A percentile compares a stretch with the other conserved stretches of the same genome.
Evolutionary conservation across 2,329 filamentous ascomycete species (phyloP).

Genomic region (Xylaria arbuscula): DNA sequence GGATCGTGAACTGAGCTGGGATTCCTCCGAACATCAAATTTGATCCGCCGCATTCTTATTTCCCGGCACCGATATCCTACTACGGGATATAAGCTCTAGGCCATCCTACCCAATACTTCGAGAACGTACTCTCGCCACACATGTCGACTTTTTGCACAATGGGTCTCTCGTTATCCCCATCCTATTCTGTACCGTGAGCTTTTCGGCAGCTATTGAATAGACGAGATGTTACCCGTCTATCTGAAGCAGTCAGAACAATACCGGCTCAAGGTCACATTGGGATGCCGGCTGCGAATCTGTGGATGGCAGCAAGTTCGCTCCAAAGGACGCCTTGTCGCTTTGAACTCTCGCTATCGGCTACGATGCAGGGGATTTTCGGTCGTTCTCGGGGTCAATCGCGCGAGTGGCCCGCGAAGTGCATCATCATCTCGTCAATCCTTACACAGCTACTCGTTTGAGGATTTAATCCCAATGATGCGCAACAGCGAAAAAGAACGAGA

Average conservation of each 20-base stretch:
- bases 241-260: not conserved
- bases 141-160: not conserved
- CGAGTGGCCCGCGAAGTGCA: not conserved
- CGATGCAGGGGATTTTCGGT: not conserved
- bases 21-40: not conserved
- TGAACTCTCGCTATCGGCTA: not conserved
- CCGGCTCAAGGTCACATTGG: not conserved
- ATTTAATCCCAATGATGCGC: too few species aligned
- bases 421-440: too few species aligned
- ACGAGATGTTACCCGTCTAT: not conserved
- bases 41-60: not conserved
- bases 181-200: not conserved
- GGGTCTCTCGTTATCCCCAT: not conserved
- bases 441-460: too few species aligned
- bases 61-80: not conserved
- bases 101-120: not conserved
- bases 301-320: not conserved
- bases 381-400: not conserved
- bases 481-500: too few species aligned
- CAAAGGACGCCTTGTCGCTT: not conserved
- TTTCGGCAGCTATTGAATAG: not conserved
- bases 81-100: not conserved
- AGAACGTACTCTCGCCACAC: not conserved
- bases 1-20: not conserved
- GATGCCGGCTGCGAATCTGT: not conserved